Base-by-base conservation (phyloP, 495 filamentous ascomycete genomes). In the Neurospora sp. region DNA sequence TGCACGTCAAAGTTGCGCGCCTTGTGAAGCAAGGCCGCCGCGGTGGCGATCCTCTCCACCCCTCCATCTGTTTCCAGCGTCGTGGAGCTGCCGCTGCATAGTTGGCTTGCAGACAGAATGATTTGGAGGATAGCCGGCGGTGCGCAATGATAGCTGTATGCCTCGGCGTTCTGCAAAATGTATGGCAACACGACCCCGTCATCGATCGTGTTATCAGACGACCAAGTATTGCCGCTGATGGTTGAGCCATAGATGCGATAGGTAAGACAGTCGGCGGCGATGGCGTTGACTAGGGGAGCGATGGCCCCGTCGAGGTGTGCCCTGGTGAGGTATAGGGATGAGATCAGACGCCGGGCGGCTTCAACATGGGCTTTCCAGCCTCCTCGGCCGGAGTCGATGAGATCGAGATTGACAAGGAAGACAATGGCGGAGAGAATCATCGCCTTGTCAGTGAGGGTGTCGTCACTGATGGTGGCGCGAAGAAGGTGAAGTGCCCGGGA, bases 391-490 rank as follows among this genome's bases (percentile, higher is more conserved):
- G 85, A 85, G 77, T 90, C 88, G 27, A 90, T 82, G 7, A 90
- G 81, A 74, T 89, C 84, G 31, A 90, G 81, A 54, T 89, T 88
- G 72, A 90, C 83, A 44, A 90, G 83, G 73, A 89, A 86, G 38
- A 89, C 84, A 2, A 87, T 83, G 35, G 85, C 85, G 6, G 86
- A 85, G 0, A 86, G 79, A 8, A 84, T 48, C 44, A 87, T 81
- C 39, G 82, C 84, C 7, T 79, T 79, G 71, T 83, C 84, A 3
- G 75, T 73, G 31, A 82, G 72, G 5, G 80, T 71, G 38, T 73
- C 10, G 18, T 76, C 72, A 71, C 78, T 73, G 78, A 83, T 69
- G 37, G 83, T 81, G 0, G 70, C 73, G 3, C 83, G 81, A 0
- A 89, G 76, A 8, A 83, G 82, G 10, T 82, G 76, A 16, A 89